phyloP scores from a whole-genome alignment of 108 stramenopile genomes.

The Schizochytrium sp. region DNA sequence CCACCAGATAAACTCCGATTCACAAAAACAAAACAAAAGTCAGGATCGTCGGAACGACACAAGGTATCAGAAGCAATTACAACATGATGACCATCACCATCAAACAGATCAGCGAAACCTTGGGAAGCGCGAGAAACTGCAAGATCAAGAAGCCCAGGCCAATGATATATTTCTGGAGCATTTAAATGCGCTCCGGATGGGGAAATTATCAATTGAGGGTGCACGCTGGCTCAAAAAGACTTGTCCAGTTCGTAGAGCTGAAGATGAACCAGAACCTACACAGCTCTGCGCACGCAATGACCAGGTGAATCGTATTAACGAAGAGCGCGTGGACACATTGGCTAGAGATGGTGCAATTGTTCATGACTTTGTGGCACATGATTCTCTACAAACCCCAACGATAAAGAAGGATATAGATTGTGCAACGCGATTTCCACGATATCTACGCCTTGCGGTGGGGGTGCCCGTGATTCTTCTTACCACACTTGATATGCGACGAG shows the following conservation, averaged over 20 bases:
- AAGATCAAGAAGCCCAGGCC: background rate
- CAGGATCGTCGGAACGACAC: too few species aligned
- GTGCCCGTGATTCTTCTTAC: conserved; percentile 2
- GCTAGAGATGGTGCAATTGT: background rate
- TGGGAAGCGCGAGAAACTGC: background rate
- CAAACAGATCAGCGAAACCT: too few species aligned
- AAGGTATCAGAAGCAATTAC: too few species aligned
- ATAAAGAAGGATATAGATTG: background rate
- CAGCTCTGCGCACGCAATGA: background rate
- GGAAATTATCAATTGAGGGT: background rate
- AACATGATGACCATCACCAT: too few species aligned
- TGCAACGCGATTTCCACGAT: background rate
- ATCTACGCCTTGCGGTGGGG: background rate
- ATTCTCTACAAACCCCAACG: background rate
- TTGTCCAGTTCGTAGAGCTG: conserved; percentile 3
- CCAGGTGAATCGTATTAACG: conserved; percentile 13
- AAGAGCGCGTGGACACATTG: background rate
- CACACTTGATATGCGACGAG: background rate
- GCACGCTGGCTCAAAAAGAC: background rate
- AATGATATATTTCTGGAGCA: conserved; percentile 1
- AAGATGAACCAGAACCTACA: background rate
- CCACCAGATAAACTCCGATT: too few species aligned
- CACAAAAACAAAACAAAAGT: too few species aligned
- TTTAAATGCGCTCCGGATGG: background rate
- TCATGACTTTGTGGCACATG: background rate